Conservation (phyloP, 1,284 basidiomycete species). For the Ustilago lituana region DNA sequence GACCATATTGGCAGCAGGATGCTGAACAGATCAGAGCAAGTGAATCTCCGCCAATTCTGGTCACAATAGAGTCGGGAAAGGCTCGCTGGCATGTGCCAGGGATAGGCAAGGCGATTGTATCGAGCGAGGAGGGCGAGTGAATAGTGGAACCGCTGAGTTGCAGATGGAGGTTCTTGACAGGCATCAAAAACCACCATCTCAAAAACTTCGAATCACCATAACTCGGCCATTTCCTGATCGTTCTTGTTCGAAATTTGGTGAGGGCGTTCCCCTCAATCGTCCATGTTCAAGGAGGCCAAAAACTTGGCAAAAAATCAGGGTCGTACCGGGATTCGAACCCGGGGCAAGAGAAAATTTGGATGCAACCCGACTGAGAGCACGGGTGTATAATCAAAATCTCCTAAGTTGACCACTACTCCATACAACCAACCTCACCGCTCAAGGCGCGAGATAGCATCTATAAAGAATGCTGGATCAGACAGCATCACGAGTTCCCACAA, state of each 20-base stretch:
- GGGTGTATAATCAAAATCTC: conserved; percentile 55
- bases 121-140: background rate
- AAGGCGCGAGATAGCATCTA: background rate
- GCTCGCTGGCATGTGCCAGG: no score
- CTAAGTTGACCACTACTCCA: conserved; percentile 54
- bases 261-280: background rate
- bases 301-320: conserved; percentile 10
- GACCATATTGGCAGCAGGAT: no score
- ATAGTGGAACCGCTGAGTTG: background rate
- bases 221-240: conserved; percentile 6
- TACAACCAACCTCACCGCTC: conserved; percentile 34
- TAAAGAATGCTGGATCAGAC: background rate
- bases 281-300: background rate
- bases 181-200: conserved; percentile 1
- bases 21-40: no score
- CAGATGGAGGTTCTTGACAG: background rate
- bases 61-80: no score
- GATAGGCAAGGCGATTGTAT: no score
- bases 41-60: no score
- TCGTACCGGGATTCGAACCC: conserved; percentile 53
- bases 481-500: background rate
- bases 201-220: background rate
- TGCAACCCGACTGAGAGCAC: background rate
- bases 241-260: conserved; percentile 5
- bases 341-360: conserved; percentile 38